These are phyloP conservation scores for Pisolithus albus DNA, from an alignment of 768 basidiomycete species.

Conservation along the genomic window DNA sequence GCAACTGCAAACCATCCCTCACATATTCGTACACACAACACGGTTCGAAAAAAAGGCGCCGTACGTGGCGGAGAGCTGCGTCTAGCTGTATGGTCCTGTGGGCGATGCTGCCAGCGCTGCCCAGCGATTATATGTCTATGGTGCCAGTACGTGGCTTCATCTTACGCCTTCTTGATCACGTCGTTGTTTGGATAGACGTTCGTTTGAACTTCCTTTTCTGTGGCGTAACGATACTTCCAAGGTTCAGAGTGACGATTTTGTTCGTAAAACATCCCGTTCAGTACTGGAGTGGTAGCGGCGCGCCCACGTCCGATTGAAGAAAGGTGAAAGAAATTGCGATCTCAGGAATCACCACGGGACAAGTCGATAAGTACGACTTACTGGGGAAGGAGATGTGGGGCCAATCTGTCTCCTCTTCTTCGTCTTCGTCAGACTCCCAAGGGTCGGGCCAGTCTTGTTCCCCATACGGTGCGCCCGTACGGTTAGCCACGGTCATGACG, in stretches of 20 bases:
- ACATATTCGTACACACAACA: no score
- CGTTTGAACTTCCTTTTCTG: conserved; percentile 22
- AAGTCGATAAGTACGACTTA: conserved; percentile 11
- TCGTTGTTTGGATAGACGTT: conserved; percentile 19
- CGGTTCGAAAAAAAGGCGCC: no score
- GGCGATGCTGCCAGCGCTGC: no score
- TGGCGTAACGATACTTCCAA: conserved; percentile 29
- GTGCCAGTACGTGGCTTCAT: background rate
- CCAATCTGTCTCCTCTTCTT: conserved; percentile 10
- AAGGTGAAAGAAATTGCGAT: background rate
- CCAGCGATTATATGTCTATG: background rate
- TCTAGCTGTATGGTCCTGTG: no score
- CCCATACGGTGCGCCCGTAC: background rate
- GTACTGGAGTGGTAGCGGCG: conserved; percentile 4
- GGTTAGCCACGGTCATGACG: background rate
- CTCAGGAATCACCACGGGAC: conserved; percentile 2
- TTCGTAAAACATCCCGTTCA: conserved; percentile 17
- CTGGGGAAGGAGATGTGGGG: conserved; percentile 18
- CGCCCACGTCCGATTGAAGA: background rate
- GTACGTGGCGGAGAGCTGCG: no score
- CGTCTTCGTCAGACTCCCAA: conserved; percentile 10
- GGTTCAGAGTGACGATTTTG: conserved; percentile 6
- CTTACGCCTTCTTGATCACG: conserved; percentile 1
- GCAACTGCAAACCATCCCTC: no score
- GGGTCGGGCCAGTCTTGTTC: conserved; percentile 1